These are phyloP conservation scores for Moricandia arvensis DNA, from an alignment of 345 rosid species.

Conservation along the genomic window DNA sequence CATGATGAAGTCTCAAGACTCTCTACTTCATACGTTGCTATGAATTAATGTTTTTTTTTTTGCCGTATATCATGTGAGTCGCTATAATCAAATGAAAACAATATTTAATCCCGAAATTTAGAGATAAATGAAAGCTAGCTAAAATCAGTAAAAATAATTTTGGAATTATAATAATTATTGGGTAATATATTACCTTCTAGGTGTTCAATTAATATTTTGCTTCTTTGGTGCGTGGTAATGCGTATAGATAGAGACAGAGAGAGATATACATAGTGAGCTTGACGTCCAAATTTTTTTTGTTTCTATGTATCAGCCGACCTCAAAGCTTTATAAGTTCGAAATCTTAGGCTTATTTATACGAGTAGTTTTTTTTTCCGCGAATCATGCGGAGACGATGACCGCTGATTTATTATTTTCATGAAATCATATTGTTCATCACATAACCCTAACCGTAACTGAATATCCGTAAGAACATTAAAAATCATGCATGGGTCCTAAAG, in stretches of 20 bases:
- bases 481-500: constrained; percentile 22
- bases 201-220: constrained; percentile 22
- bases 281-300: constrained; percentile 13
- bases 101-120: neutral
- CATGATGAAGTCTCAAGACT: constrained; percentile 9
- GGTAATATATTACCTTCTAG: neutral
- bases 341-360: constrained; percentile 31
- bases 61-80: constrained; percentile 28
- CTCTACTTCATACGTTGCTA: constrained; percentile 22
- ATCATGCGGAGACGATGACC: constrained; percentile 36
- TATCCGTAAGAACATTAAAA: constrained; percentile 19
- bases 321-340: constrained; percentile 23
- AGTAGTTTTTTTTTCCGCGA: constrained; percentile 18
- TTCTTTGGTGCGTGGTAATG: constrained; percentile 19
- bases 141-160: neutral
- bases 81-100: neutral
- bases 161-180: neutral
- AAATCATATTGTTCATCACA: constrained; percentile 24
- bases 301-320: constrained; percentile 33
- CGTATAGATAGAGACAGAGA: neutral
- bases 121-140: neutral
- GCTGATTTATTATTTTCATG: constrained; percentile 17
- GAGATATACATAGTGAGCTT: neutral
- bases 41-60: constrained; percentile 12
- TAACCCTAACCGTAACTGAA: constrained; percentile 25